Evolutionary conservation across 305 asterid species (phyloP).

Genomic region (Plantago coronopus): DNA sequence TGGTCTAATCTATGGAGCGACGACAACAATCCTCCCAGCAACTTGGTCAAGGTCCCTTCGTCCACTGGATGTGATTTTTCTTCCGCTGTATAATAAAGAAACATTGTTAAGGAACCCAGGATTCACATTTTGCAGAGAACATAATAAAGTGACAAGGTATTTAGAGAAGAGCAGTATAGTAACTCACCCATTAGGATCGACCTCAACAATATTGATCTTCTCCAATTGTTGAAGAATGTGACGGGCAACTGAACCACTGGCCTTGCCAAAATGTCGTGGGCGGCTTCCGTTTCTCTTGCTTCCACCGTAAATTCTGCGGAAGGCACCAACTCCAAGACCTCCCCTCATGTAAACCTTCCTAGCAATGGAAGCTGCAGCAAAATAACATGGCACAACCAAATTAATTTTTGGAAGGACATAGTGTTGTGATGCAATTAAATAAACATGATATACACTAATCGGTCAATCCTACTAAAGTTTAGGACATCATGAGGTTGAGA

Average conservation of each 20-base stretch:
- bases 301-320: constrained; percentile 54
- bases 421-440: not conserved
- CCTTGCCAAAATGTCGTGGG: constrained; percentile 50
- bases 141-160: not conserved
- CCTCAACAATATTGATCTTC: constrained; percentile 44
- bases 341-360: constrained; percentile 56
- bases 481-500: too few species aligned
- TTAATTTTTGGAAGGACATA: not conserved
- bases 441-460: too few species aligned
- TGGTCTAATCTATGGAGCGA: constrained; percentile 11
- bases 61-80: constrained; percentile 28
- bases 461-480: too few species aligned
- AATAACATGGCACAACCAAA: not conserved
- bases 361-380: constrained; percentile 47
- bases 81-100: constrained; percentile 17
- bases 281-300: constrained; percentile 66
- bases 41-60: constrained; percentile 27
- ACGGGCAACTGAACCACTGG: constrained; percentile 55
- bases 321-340: constrained; percentile 57
- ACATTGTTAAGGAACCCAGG: not conserved
- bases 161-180: not conserved
- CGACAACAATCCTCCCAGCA: constrained; percentile 23
- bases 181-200: constrained; percentile 47
- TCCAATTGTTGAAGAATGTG: constrained; percentile 52
- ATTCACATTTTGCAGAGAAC: not conserved